A percentile compares a stretch with the other conserved stretches of the same genome.
These are phyloP conservation scores for Trypanosoma grayi DNA, from an alignment of 208 protist species.

Conservation along the genomic window DNA sequence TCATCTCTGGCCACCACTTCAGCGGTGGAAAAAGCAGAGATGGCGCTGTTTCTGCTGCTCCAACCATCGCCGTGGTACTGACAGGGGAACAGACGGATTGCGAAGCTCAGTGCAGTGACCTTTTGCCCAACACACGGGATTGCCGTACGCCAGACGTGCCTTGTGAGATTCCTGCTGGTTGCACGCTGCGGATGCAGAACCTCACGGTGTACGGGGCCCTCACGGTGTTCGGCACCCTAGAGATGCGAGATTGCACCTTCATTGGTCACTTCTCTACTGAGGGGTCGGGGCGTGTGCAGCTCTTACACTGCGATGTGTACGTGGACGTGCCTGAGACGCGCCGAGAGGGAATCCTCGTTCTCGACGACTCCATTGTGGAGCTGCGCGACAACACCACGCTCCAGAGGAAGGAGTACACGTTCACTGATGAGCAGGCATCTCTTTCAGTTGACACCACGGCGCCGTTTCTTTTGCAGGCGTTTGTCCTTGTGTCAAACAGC, in stretches of 20 bases:
- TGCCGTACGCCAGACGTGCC: not conserved
- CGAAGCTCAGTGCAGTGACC: not conserved
- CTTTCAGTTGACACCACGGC: not conserved
- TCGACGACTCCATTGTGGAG: conserved; percentile 57
- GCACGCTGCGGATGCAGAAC: conserved; percentile 41
- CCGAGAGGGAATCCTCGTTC: conserved; percentile 53
- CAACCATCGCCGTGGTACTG: conserved; percentile 4
- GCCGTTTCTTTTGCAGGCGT: conserved; percentile 28
- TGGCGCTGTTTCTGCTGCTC: too few relatives aligned
- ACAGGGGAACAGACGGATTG: not conserved
- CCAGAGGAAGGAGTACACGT: conserved; percentile 8
- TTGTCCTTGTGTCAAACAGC: conserved; percentile 71
- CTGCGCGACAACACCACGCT: conserved; percentile 37
- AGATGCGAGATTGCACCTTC: conserved; percentile 55
- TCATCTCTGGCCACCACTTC: too few relatives aligned
- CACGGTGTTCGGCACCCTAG: conserved; percentile 46
- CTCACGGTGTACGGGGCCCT: conserved; percentile 57
- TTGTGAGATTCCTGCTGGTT: conserved; percentile 36
- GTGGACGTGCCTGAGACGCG: conserved; percentile 30
- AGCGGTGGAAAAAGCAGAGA: too few relatives aligned
- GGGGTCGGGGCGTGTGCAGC: conserved; percentile 32
- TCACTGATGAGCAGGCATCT: not conserved
- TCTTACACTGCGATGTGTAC: conserved; percentile 36
- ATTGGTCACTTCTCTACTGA: conserved; percentile 50
- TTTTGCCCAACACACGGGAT: conserved; percentile 12